A percentile compares a stretch with the other conserved stretches of the same genome.
phyloP scores from a whole-genome alignment of 306 rosid genomes.

The Quillaja saponaria region DNA sequence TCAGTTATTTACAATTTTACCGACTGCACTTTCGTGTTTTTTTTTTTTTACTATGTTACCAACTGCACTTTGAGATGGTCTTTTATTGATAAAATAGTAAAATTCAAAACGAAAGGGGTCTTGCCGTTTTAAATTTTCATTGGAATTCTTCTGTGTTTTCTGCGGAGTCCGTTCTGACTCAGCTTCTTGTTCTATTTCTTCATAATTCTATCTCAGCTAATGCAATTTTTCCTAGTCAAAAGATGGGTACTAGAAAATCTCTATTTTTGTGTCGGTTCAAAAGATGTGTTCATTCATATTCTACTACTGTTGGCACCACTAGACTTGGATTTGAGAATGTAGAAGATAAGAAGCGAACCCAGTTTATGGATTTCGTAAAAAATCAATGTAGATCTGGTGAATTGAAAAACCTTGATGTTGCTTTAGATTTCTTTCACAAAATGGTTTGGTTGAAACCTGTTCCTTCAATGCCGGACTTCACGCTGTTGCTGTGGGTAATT shows the following conservation, averaged over 20 bases:
- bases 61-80: too few species aligned
- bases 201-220: too few species aligned
- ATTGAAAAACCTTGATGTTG: constrained; percentile 17
- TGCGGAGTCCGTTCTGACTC: too few species aligned
- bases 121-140: too few species aligned
- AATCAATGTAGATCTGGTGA: constrained; percentile 27
- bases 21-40: too few species aligned
- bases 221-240: constrained; percentile 2
- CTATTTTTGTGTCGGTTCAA: too few species aligned
- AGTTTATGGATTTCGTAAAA: constrained; percentile 33
- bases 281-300: background rate
- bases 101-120: too few species aligned
- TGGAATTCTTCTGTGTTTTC: too few species aligned
- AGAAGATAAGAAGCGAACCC: background rate
- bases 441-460: constrained; percentile 37
- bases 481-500: constrained; percentile 31
- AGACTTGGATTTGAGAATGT: too few species aligned
- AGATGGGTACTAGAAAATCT: background rate
- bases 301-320: constrained; percentile 1
- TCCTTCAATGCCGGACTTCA: constrained; percentile 39
- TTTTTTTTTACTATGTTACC: too few species aligned
- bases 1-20: too few species aligned
- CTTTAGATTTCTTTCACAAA: constrained; percentile 27
- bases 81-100: too few species aligned
- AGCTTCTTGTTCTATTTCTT: background rate